Evolutionary conservation across 179 eudicot genomes (phyloP).

Genomic region (Beta corolliflora): DNA sequence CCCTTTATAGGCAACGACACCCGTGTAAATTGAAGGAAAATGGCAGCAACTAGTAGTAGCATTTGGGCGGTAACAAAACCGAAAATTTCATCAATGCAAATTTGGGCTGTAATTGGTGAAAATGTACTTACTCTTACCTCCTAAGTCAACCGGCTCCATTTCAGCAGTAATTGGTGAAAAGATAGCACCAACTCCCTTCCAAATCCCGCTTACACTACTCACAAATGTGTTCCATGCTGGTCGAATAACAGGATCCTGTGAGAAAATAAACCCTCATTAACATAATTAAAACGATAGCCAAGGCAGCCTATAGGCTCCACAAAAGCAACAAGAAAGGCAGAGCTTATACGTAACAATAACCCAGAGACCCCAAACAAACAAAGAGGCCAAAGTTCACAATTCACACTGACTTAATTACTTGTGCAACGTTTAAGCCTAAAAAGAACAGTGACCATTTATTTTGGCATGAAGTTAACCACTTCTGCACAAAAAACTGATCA

Average conservation of each 20-base stretch:
- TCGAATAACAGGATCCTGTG: slow-evolving; percentile 90
- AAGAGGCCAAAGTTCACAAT: background rate
- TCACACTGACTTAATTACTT: background rate
- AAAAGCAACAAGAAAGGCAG: slow-evolving; percentile 3
- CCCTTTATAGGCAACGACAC: background rate
- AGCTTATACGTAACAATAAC: background rate
- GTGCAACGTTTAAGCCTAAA: background rate
- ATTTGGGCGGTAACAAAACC: no score
- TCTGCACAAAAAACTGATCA: background rate
- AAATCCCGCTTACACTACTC: slow-evolving; percentile 96
- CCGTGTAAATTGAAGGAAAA: background rate
- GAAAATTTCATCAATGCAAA: no score
- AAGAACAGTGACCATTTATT: background rate
- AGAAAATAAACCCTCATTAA: slow-evolving; percentile 17
- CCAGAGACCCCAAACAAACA: background rate
- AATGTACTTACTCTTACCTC: slow-evolving; percentile 55
- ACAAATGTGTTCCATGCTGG: slow-evolving; percentile 93
- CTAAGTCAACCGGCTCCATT: slow-evolving; percentile 97
- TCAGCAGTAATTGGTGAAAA: slow-evolving; percentile 95
- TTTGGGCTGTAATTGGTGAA: no score
- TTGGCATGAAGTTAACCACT: background rate
- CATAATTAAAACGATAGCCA: background rate
- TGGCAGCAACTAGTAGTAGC: no score
- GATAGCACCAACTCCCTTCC: slow-evolving; percentile 99
- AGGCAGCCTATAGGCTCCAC: background rate